Evolutionary conservation across 2,329 filamentous ascomycete genomes (phyloP), one percentile per base, ranked within the genome.

Genomic region (Orbilia blumenaviensis): DNA sequence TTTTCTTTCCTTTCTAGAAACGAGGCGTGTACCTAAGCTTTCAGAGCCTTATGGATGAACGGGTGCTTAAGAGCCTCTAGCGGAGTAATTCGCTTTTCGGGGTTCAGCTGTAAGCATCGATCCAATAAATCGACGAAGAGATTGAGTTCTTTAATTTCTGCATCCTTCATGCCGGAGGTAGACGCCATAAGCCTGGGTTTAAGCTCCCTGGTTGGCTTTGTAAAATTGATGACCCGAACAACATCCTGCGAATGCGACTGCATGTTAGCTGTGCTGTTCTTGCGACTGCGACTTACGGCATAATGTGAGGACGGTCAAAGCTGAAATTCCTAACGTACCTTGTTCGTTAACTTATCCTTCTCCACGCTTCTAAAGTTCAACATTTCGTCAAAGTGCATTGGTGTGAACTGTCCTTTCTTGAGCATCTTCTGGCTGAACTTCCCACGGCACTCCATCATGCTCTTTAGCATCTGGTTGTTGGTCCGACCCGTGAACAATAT

Each of bases 381-480:
- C 83, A 91, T 86, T 68, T 93, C 91, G 81, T 96, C 92, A 82
- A 97, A 97, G 83, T 97, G 92, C 81, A 90, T 85, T 44, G 87
- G 87, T 12, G 90, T 89, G 76, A 96, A 87, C 78, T 92, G 87
- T 1, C 94, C 93, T 62, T 91, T 91, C 80, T 92, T 93, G 81
- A 97, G 90, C 77, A 97, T 86, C 83, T 97, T 97, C 52, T 91
- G 89, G 29, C 92, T 94, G 78, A 97, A 90, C 83, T 94, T 96
- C 81, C 95, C 95, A 54, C 96, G 90, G 80, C 94, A 93, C 82
- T 99, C 94, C 90, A 97, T 96, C 80, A 99, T 97, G 18, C 91
- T 90, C 78, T 92, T 92, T 75, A 99, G 88, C 95, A 99, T 99
- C 84, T 97, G 93, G 82, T 99, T 99, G 85, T 99, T 99, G 84